Base-by-base conservation (phyloP, 495 filamentous ascomycete species). In the Podospora comata region DNA sequence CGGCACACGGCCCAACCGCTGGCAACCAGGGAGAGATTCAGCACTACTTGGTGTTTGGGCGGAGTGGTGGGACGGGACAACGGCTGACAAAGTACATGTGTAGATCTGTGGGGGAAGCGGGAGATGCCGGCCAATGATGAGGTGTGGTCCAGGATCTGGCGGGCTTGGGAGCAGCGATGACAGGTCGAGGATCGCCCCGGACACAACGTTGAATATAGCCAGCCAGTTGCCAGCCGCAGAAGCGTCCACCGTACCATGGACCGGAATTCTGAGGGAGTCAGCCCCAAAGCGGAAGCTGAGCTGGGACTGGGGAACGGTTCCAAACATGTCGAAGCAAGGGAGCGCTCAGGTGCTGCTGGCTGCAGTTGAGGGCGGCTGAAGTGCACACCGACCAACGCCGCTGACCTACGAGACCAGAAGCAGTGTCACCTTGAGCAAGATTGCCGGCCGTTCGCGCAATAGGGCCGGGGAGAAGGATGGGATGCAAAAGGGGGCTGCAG, bases 371-470 rank as follows among this genome's bases (percentile, higher is more conserved):
- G 28, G 53, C 64, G 60, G 59, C 64, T 70, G 68, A 66, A 66
- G 48, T 32, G 39, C 9, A 48, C 39, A 48, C 39, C 39, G 16
- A 53, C 27, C 39, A 34, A 30, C 65, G 64, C 55, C 68, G 53
- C 68, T 67, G 65, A 67, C 65, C 30, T 48, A 48, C 13, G 9
- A 48, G 39, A 48, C 39, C 39, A 48, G 30, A 48, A 48, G 39
- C 1, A 48, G 39, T 66, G 68, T 60, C 26, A 70, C 68, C 58
- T 63, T 66, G 59, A 61, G 62, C 64, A 70, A 63, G 39, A 58
- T 53, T 70, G 53, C 23, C 67, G 28, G 48, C 30, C 44, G 39
- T 54, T 59, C 18, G 39, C 68, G 68, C 59, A 62, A 66, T 58
- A 48, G 32, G 44, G 20, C 28, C 64, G 20, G 23, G 23, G 53